A percentile compares a stretch with the other conserved stretches of the same genome.
Conservation (phyloP, 179 eudicot species). For the Spergularia azorica region DNA sequence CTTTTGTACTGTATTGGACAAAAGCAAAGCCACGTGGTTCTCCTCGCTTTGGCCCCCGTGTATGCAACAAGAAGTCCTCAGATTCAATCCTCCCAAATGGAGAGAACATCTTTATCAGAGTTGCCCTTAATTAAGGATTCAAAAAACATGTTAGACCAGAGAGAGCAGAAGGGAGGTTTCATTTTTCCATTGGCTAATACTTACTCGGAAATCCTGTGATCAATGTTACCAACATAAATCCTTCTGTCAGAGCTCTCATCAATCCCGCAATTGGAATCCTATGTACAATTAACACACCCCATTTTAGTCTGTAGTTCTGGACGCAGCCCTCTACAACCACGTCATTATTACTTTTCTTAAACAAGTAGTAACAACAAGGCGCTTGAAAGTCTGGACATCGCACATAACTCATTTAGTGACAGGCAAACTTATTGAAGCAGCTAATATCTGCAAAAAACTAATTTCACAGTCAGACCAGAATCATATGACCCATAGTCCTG, state of each 20-base stretch:
- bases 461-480: not conserved
- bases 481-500: not conserved
- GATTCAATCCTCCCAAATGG: constrained; percentile 81
- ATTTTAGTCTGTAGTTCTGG: not conserved
- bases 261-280: constrained; percentile 43
- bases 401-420: not conserved
- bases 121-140: constrained; percentile 50
- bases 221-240: constrained; percentile 79
- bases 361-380: not conserved
- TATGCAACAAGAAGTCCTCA: constrained; percentile 84
- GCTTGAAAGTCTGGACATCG: not conserved
- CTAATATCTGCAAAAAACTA: not conserved
- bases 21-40: constrained; percentile 95
- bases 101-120: constrained; percentile 79
- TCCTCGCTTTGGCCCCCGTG: constrained; percentile 88
- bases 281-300: constrained; percentile 16
- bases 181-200: constrained; percentile 3
- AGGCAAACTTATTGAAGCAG: not conserved
- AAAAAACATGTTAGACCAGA: constrained; percentile 7
- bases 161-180: not conserved
- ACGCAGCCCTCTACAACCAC: not conserved
- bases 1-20: constrained; percentile 66
- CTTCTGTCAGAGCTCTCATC: constrained; percentile 67
- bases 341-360: not conserved
- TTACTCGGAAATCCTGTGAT: constrained; percentile 81